Evolutionary conservation across 768 basidiomycete species (phyloP), one percentile per base, ranked within the genome.

Genomic region (Lactarius deliciosus): DNA sequence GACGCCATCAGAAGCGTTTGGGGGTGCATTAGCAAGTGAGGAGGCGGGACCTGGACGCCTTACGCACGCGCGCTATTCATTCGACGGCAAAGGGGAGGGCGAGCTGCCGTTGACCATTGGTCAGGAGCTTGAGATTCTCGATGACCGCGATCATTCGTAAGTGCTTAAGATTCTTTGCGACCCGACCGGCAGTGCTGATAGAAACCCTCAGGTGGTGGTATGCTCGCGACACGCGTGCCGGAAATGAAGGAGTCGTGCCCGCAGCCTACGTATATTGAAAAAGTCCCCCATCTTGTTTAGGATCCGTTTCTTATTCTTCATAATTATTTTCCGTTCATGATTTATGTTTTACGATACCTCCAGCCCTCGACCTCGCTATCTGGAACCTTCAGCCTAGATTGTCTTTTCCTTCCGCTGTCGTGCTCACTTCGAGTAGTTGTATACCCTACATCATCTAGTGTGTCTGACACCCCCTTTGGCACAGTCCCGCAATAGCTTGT

Each of bases 241-340:
- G 94, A 10, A 84, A 81, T 58, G 92, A 96, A 78, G 95, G 95
- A 15, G 91, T 96, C 38, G 91, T 97, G 59, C 95, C 95, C 10
- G 91, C 93, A 50, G 87, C 92, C 64, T 98, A 96, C 82, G 81
- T 93, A 79, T 93, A 92, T 79, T 94, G 82, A 85, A 72, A 68
- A 60, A 50, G 20, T 64, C 28, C 11, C 28, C 16, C 38, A 9
- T 59, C 30, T 57, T 64, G 45, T 10, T n/a, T 57, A 47, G 53
- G 28, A 61, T 60, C 55, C 53, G 18, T 63, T 61, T 61, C 20
- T 54, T 47, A 47, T 41, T 58, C 28, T 67, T 66, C 55, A 45
- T 70, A 66, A 62, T 65, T 69, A 70, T 70, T 72, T 70, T 50
- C 54, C 65, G 43, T 61, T 72, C 70, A 71, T 57, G 68, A 68